Base-by-base conservation (phyloP, 768 basidiomycete genomes). In the Suillus paluster region DNA sequence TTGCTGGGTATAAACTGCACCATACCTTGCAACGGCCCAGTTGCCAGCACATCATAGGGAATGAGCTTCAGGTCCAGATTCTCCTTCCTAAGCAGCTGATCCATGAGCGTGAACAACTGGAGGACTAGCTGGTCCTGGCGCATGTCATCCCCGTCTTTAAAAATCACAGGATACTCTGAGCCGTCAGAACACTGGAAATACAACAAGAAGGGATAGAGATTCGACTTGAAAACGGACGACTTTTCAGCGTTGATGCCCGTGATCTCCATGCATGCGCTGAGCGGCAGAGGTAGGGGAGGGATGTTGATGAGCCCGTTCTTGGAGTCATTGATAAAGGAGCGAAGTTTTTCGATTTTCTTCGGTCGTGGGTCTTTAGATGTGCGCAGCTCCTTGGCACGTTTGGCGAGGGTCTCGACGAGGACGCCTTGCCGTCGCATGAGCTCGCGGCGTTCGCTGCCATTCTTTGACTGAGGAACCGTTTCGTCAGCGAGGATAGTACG, bases 91-190 rank as follows among this genome's bases (percentile, higher is more conserved):
- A 99, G 77, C 27, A 99, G 76, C 53, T 92, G 84, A 72, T 99
- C 95, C 97, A 99, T 99, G 30, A 99, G 86, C 17, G 95, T 97
- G 75, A 99, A 96, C n/a, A 99, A 82, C 75, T 99, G 97, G 55
- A 99, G 91, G 30, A 99, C 96, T 41, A 99, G 86, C 74, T 99
- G 97, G 72, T 99, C 97, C 75, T 99, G 97, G 23, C 97, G 89
- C 83, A 99, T 90, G 71, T 99, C 97, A 71, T 99, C 97, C 15
- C 97, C 97, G 67, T 98, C 96, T 77, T 99, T 99, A 84, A 99
- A 98, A 63, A 99, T 99, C 57, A 98, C 85, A 0, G 96, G 92
- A 74, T 91, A 99, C 71, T 95, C 92, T 17, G 87, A 84, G 11
- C 92, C 89, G 60, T 94, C 91, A 11, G 87, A 80, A 67, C 92